Conservation (phyloP, 2,329 filamentous ascomycete genomes). For the Phaeosphaeriaceae sp. region DNA sequence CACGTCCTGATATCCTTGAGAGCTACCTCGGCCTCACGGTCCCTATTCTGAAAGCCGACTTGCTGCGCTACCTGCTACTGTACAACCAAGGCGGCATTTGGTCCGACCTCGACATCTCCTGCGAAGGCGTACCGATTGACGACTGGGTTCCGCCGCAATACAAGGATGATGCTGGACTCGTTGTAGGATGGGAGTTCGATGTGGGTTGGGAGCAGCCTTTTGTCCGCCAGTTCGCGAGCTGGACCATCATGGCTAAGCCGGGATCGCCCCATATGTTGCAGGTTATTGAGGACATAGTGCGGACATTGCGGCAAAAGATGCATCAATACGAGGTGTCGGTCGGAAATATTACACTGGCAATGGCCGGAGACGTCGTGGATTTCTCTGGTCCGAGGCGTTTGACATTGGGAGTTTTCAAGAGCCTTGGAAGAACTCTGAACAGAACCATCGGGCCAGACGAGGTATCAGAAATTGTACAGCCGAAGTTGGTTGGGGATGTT, state of each 20-base stretch:
- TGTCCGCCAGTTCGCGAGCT: slow-evolving; percentile 36
- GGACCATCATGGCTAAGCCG: slow-evolving; percentile 40
- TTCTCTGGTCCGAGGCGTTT: slow-evolving; percentile 37
- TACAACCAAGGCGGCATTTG: slow-evolving; percentile 52
- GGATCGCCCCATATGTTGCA: slow-evolving; percentile 28
- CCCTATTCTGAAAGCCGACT: slow-evolving; percentile 51
- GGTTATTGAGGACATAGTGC: slow-evolving; percentile 37
- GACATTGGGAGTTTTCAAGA: slow-evolving; percentile 32
- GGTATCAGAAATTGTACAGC: slow-evolving; percentile 27
- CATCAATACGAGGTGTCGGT: slow-evolving; percentile 19
- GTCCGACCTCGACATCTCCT: slow-evolving; percentile 51
- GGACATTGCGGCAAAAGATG: slow-evolving; percentile 15
- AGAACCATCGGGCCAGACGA: slow-evolving; percentile 18
- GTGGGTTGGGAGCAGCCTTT: slow-evolving; percentile 24
- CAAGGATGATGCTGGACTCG: slow-evolving; percentile 34
- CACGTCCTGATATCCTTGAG: slow-evolving; percentile 48
- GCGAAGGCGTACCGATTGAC: slow-evolving; percentile 38
- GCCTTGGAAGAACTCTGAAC: slow-evolving; percentile 24
- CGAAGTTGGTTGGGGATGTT: slow-evolving; percentile 39
- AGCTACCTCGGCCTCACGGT: slow-evolving; percentile 43
- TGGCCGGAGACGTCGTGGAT: slow-evolving; percentile 38
- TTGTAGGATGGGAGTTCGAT: slow-evolving; percentile 52
- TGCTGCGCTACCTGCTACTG: slow-evolving; percentile 53
- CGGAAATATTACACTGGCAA: slow-evolving; percentile 18
- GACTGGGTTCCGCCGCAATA: slow-evolving; percentile 48